Base-by-base conservation (phyloP, 1,284 basidiomycete genomes). In the Dichomitus squalens region DNA sequence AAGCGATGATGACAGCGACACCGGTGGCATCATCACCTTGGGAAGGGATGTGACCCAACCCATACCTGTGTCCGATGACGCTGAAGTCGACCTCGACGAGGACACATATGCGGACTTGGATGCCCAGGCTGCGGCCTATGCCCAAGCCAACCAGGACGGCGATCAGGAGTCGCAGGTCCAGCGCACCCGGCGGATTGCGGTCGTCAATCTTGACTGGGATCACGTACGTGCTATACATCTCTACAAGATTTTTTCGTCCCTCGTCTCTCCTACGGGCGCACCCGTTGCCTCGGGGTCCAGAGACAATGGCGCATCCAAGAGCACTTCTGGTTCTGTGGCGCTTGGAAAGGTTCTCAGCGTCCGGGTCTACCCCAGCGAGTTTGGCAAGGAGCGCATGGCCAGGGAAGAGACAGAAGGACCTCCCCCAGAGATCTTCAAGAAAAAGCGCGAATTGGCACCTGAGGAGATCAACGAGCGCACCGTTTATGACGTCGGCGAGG, bases 151-250 rank as follows among this genome's bases (percentile, higher is more conserved):
- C 52, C 72, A 64, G 14, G 63, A 68, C 7, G 63, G 75, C 18
- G 69, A 75, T 52, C 70, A 73, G 29, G 69, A 69, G 34, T 69
- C 63, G 14, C 74, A 75, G 25, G 71, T 64, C 2, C 71, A 76
- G n/a, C 79, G 79, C n/a, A 93, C 93, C 1, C 82, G 79, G 46
- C 83, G 96, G 12, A 75, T 98, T 6, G 97, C 96, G 0, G 86
- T 92, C 27, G 96, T 99, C 65, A 98, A 99, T 72, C 84, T 99
- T 58, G 97, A 99, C 75, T 99, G 97, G 97, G 97, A 99, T 73
- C 86, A 98, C 75, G 86, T 99, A 54, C 90, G 92, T 49, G 94
- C 96, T 1, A 79, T 79, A 34, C 96, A 99, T 73, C 78, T 99
- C 23, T 98, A 86, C 84, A 95, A 93, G 73, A 92, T 99, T 40